These are phyloP conservation scores for Candida sp. DNA, from an alignment of 1,139 yeast species.

Conservation along the genomic window DNA sequence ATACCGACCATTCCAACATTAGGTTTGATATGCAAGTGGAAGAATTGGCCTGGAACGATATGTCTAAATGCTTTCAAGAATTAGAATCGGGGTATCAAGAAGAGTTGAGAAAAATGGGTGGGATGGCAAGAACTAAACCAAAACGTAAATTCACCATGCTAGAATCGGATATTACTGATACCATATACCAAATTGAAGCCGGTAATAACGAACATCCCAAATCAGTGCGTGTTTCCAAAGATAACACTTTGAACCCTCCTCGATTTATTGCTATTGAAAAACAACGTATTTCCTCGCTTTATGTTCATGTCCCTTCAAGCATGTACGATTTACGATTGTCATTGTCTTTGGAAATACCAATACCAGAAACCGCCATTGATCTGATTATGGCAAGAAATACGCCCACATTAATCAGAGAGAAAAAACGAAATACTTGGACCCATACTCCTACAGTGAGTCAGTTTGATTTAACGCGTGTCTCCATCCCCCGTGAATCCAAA, in stretches of 20 bases:
- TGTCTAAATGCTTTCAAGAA: constrained; percentile 55
- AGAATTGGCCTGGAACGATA: constrained; percentile 60
- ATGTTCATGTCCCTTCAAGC: constrained; percentile 72
- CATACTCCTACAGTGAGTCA: constrained; percentile 69
- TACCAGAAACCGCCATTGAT: constrained; percentile 50
- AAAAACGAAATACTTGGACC: constrained; percentile 60
- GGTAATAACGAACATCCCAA: constrained; percentile 53
- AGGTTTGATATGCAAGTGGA: constrained; percentile 70
- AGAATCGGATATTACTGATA: constrained; percentile 42
- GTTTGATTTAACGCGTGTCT: constrained; percentile 67
- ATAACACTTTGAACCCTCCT: constrained; percentile 55
- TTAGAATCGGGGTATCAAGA: constrained; percentile 47
- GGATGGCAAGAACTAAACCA: constrained; percentile 16
- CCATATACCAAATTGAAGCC: constrained; percentile 29
- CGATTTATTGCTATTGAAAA: constrained; percentile 71
- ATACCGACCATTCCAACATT: constrained; percentile 54
- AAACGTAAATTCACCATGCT: constrained; percentile 37
- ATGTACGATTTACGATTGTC: constrained; percentile 76
- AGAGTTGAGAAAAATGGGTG: constrained; percentile 19
- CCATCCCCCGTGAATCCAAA: constrained; percentile 43
- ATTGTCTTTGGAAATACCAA: constrained; percentile 73
- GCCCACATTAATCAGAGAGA: constrained; percentile 55
- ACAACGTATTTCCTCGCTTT: constrained; percentile 65
- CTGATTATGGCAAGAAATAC: constrained; percentile 32
- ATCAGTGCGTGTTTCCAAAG: constrained; percentile 62